These are phyloP conservation scores for Apiospora malaysiana DNA, from an alignment of 2,329 filamentous ascomycete genomes.

Conservation along the genomic window DNA sequence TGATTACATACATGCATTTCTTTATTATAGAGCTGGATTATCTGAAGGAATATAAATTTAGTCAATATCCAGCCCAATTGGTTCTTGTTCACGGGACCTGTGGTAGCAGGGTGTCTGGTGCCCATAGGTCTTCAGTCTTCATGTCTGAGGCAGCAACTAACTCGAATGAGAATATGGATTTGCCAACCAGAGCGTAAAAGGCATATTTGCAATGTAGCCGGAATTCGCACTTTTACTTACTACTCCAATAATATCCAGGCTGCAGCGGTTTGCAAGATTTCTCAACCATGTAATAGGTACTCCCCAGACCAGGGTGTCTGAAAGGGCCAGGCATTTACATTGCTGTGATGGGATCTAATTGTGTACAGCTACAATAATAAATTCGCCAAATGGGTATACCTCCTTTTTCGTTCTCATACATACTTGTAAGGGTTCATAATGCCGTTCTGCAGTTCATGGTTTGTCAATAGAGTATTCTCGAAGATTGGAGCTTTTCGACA, in stretches of 20 bases:
- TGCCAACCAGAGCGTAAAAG: too few relatives aligned
- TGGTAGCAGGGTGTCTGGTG: too few relatives aligned
- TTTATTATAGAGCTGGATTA: not conserved
- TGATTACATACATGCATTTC: not conserved
- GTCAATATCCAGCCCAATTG: too few relatives aligned
- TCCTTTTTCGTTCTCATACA: slow-evolving; percentile 54
- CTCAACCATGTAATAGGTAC: not conserved
- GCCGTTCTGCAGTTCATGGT: slow-evolving; percentile 71
- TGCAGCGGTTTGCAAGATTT: not conserved
- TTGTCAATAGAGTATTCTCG: slow-evolving; percentile 26
- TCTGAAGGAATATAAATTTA: too few relatives aligned
- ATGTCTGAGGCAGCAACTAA: too few relatives aligned
- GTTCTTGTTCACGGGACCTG: not conserved
- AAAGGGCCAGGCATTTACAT: not conserved
- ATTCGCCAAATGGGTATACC: not conserved
- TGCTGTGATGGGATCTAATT: not conserved
- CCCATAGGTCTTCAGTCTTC: too few relatives aligned
- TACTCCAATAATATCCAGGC: not conserved
- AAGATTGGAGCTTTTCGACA: too few relatives aligned
- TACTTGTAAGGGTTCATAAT: slow-evolving; percentile 99
- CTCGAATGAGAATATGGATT: too few relatives aligned
- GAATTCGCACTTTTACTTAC: not conserved
- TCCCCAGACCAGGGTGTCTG: not conserved
- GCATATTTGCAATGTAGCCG: too few relatives aligned
- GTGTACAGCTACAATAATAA: not conserved